Conservation (phyloP, 345 rosid genomes). For the Ailanthus altissimus region DNA sequence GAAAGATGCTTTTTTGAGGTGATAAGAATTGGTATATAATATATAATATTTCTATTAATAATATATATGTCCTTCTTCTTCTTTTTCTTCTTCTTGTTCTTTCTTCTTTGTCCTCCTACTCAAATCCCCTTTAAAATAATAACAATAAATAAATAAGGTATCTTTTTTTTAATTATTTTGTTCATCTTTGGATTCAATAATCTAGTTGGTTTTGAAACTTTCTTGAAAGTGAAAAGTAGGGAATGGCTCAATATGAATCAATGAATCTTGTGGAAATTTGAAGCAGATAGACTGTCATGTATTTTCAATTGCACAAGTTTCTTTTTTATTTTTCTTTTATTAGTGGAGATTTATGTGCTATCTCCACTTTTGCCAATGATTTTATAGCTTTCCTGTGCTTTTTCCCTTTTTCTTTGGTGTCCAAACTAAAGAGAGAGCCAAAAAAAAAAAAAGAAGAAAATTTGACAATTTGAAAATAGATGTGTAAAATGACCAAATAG, state of each 20-base stretch:
- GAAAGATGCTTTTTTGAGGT: constrained; percentile 37
- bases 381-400: neutral
- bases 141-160: constrained; percentile 14
- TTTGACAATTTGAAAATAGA: too few species aligned
- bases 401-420: too few species aligned
- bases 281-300: neutral
- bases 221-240: constrained; percentile 26
- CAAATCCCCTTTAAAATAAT: neutral
- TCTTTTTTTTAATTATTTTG: neutral
- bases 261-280: constrained; percentile 27
- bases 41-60: neutral
- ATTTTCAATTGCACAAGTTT: neutral
- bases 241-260: constrained; percentile 12
- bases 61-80: neutral
- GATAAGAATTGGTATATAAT: constrained; percentile 17
- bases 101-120: neutral
- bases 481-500: constrained; percentile 3
- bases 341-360: constrained; percentile 12
- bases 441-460: too few species aligned
- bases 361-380: constrained; percentile 9
- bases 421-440: too few species aligned
- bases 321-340: neutral
- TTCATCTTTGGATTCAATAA: constrained; percentile 27
- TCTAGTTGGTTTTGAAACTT: constrained; percentile 28
- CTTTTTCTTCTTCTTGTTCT: neutral